Evolutionary conservation across 768 basidiomycete species (phyloP), one percentile per base, ranked within the genome.

Genomic region (Dictyophora rubrovolvata): DNA sequence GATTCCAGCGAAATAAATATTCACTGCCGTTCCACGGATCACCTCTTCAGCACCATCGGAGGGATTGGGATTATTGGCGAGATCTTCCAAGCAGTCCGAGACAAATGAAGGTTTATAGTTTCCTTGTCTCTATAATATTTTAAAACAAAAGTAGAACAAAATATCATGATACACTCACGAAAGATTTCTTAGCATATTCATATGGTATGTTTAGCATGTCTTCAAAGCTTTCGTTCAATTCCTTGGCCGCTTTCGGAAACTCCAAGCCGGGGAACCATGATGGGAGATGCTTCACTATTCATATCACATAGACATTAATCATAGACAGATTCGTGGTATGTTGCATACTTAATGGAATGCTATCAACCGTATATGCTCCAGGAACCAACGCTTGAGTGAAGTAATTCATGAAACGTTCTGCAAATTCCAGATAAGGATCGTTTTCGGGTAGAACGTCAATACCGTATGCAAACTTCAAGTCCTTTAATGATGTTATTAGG

Each of bases 261-360:
- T 77, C 77, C 5, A 81, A 77, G 11, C 86, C 86, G 20, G 88
- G 88, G 51, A 80, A 71, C 83, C 85, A 88, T 48, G 67, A 65
- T 0, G 88, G 88, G 23, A 88, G 65, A 63, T 79, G 67, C 65
- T 75, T 77, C 63, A 63, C 63, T 64, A 56, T 17, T 33, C 12
- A 54, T n/a, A 6, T 11, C 6, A 7, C 16, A 35, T 9, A 17
- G n/a, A 23, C 20, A 8, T 9, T 0, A 7, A 11, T 1, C 42
- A 23, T 20, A 34, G 1, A 46, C 20, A 12, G 14, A 12, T 20
- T 12, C 23, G 18, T 18, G 11, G 47, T 37, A 12, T 1, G 18
- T 12, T 7, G 18, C 55, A 17, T 12, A 60, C 58, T 18, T n/a
- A 60, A 37, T 18, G 58, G 58, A 7, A 60, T 23, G 7, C 16